Evolutionary conservation across 331 rosid genomes (phyloP).

Genomic region (Telfairia occidentalis): DNA sequence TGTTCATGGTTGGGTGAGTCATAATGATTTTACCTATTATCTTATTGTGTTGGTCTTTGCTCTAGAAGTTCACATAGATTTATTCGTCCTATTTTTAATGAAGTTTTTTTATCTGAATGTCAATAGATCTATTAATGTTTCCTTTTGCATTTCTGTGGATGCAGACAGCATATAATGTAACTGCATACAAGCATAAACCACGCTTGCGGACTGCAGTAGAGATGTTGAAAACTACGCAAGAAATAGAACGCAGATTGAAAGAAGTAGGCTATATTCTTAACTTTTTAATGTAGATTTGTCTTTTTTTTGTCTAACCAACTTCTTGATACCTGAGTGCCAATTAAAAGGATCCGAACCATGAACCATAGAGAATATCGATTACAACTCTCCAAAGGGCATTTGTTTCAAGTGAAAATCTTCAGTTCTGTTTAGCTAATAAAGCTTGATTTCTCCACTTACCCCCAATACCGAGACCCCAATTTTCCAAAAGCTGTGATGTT

Average conservation of each 20-base stretch:
- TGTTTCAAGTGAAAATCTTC: too few relatives aligned
- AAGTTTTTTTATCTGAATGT: not conserved
- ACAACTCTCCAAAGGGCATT: too few relatives aligned
- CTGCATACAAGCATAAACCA: conserved; percentile 76
- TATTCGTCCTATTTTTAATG: not conserved
- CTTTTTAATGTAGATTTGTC: not conserved
- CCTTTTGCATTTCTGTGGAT: conserved; percentile 13
- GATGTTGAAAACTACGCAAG: conserved; percentile 70
- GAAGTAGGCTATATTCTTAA: conserved; percentile 35
- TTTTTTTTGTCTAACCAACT: too few relatives aligned
- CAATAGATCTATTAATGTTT: not conserved
- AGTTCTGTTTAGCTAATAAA: too few relatives aligned
- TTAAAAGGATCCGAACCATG: too few relatives aligned
- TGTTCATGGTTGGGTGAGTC: not conserved
- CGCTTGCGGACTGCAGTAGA: conserved; percentile 69
- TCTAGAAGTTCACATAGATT: not conserved
- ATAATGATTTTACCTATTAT: not conserved
- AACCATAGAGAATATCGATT: too few relatives aligned
- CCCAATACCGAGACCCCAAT: too few relatives aligned
- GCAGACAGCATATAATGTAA: conserved; percentile 63
- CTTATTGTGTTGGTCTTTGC: not conserved
- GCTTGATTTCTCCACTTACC: too few relatives aligned
- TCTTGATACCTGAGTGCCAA: too few relatives aligned
- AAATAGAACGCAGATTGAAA: conserved; percentile 49
- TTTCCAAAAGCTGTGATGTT: too few relatives aligned